phyloP scores from a whole-genome alignment of 441 rosid genomes.

The Rhodomyrtus psidioides region DNA sequence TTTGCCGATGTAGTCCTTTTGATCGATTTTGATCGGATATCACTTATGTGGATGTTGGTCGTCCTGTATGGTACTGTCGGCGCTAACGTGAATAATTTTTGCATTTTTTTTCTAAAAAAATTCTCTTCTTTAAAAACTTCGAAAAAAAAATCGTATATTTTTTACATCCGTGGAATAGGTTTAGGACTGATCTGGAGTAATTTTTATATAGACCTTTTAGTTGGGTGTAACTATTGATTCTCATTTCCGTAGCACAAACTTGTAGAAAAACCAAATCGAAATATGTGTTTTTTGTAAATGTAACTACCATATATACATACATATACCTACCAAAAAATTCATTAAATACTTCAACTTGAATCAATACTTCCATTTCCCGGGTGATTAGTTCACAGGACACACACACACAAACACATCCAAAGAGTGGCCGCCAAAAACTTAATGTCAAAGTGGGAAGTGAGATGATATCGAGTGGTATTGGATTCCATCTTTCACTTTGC shows the following conservation, averaged over 20 bases:
- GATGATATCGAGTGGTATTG: background rate
- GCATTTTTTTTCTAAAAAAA: too few species aligned
- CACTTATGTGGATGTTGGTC: background rate
- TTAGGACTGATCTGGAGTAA: background rate
- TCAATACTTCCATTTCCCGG: background rate
- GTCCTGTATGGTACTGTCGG: rapidly evolving
- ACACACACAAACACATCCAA: background rate
- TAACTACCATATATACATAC: background rate
- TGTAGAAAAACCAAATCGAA: background rate
- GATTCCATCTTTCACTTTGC: background rate
- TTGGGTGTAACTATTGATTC: background rate
- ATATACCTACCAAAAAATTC: background rate
- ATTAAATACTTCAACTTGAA: background rate
- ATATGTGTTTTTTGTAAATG: background rate
- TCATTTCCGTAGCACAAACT: background rate
- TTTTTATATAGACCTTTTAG: background rate
- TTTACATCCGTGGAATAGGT: rapidly evolving
- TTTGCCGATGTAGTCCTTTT: background rate
- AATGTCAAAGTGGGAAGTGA: background rate
- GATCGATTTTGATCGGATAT: rapidly evolving
- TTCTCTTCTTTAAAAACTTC: background rate
- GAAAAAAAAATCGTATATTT: background rate
- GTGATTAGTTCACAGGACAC: background rate
- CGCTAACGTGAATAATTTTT: rapidly evolving
- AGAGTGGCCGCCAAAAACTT: background rate